These are phyloP conservation scores for Pistacia vera DNA, from an alignment of 345 rosid species.

Conservation along the genomic window DNA sequence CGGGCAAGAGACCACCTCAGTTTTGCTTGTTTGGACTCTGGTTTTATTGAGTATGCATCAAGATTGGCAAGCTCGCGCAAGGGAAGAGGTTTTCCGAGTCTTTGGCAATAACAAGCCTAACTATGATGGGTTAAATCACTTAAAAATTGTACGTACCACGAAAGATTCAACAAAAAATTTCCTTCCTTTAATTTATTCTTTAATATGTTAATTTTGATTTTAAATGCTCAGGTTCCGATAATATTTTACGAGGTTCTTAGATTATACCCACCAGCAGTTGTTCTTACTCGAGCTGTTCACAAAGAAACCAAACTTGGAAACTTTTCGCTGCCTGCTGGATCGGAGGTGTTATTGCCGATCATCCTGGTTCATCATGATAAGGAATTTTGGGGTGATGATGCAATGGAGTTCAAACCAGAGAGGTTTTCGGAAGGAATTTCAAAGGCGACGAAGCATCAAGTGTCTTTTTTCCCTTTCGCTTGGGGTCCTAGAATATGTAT, in stretches of 20 bases:
- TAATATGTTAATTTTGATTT: not conserved
- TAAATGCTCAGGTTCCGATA: slow-evolving; percentile 31
- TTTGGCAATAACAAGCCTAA: slow-evolving; percentile 39
- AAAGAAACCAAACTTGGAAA: slow-evolving; percentile 36
- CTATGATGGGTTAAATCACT: slow-evolving; percentile 36
- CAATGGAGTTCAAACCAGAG: slow-evolving; percentile 33
- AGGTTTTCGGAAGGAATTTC: slow-evolving; percentile 43
- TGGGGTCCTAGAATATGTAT: slow-evolving; percentile 36
- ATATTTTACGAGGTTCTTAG: slow-evolving; percentile 42
- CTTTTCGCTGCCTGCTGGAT: slow-evolving; percentile 26
- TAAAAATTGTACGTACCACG: slow-evolving; percentile 44
- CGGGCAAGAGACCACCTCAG: slow-evolving; percentile 66
- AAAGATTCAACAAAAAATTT: too few relatives aligned
- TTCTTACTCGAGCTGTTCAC: slow-evolving; percentile 4
- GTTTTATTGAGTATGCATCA: slow-evolving; percentile 47
- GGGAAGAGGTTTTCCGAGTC: slow-evolving; percentile 56
- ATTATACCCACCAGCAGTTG: slow-evolving; percentile 34
- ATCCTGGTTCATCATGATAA: slow-evolving; percentile 35
- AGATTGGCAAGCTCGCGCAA: slow-evolving; percentile 63
- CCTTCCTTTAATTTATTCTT: too few relatives aligned
- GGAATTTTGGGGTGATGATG: slow-evolving; percentile 41
- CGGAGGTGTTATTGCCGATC: slow-evolving; percentile 18
- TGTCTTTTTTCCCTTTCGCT: slow-evolving; percentile 29
- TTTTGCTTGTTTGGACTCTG: slow-evolving; percentile 58
- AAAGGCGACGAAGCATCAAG: slow-evolving; percentile 26